phyloP scores from a whole-genome alignment of 495 filamentous ascomycete species.

The Podospora tetraspora region DNA sequence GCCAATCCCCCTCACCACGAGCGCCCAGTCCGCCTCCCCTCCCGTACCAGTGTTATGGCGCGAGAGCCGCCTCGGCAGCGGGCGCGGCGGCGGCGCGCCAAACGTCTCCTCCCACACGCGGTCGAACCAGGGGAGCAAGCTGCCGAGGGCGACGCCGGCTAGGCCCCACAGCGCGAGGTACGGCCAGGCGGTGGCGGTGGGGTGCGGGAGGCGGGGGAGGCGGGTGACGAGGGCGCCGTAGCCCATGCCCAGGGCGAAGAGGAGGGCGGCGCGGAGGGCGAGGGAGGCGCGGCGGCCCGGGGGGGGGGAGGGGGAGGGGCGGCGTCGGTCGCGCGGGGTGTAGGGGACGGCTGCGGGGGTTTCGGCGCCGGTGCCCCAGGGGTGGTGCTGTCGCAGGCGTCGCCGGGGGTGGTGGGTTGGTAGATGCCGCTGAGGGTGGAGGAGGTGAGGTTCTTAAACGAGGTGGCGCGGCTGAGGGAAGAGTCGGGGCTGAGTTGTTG shows the following conservation, averaged over 20 bases:
- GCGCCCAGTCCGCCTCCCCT: conserved; percentile 63
- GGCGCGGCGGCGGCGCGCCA: neutral
- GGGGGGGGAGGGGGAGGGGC: neutral
- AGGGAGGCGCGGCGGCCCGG: conserved; percentile 8
- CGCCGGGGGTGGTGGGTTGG: conserved; percentile 42
- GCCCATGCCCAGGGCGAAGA: conserved; percentile 76
- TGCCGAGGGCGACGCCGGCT: conserved; percentile 70
- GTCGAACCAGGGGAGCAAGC: conserved; percentile 81
- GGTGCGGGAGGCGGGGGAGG: conserved; percentile 38
- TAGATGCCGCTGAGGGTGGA: conserved; percentile 92
- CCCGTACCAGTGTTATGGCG: conserved; percentile 7
- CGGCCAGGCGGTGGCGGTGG: conserved; percentile 47
- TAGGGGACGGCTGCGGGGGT: conserved; percentile 42
- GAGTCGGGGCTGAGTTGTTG: conserved; percentile 21
- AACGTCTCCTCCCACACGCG: conserved; percentile 47
- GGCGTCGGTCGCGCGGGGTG: conserved; percentile 1
- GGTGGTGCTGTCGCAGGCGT: conserved; percentile 31
- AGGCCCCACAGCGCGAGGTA: conserved; percentile 79
- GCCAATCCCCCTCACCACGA: conserved; percentile 79
- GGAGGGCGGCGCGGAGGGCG: conserved; percentile 50
- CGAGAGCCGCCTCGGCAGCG: neutral
- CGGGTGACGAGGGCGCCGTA: conserved; percentile 86
- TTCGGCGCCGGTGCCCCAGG: conserved; percentile 70
- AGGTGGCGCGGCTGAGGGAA: conserved; percentile 59
- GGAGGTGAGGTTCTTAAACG: conserved; percentile 79